A percentile compares a stretch with the other conserved stretches of the same genome.
phyloP scores from a whole-genome alignment of 352 stramenopile species.

The Phytopythium ostracodes region DNA sequence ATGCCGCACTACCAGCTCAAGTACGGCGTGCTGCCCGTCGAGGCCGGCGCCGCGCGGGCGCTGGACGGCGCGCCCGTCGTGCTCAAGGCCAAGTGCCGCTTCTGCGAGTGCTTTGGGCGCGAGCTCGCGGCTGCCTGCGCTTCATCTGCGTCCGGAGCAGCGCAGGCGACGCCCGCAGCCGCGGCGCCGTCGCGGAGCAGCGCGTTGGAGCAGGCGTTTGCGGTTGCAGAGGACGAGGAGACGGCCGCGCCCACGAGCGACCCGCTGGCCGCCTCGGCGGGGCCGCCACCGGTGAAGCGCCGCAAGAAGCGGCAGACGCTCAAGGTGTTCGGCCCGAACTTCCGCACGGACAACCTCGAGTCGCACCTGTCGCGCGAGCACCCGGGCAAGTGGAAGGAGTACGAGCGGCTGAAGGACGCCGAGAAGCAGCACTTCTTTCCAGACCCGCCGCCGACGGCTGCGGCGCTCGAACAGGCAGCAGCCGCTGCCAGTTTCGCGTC shows the following conservation, averaged over 20 bases:
- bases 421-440: conserved; percentile 51
- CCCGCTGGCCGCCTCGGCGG: neutral
- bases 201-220: neutral
- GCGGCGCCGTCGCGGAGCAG: neutral
- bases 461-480: conserved; percentile 14
- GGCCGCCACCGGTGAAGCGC: conserved; percentile 24
- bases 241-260: neutral
- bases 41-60: conserved; percentile 21
- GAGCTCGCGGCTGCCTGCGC: conserved; percentile 13
- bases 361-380: conserved; percentile 49
- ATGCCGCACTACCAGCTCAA: conserved; percentile 60
- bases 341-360: conserved; percentile 55
- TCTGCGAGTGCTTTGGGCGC: conserved; percentile 53
- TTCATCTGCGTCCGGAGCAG: no score
- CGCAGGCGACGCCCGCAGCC: no score
- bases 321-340: conserved; percentile 55
- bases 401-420: conserved; percentile 37
- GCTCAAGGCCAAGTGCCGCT: conserved; percentile 52
- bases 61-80: conserved; percentile 20
- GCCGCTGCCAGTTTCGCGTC: conserved; percentile 2
- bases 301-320: conserved; percentile 58
- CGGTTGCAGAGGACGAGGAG: neutral
- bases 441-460: conserved; percentile 18
- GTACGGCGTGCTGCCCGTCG: conserved; percentile 49
- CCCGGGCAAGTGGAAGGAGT: conserved; percentile 42